phyloP scores from a whole-genome alignment of 305 asterid genomes.

The Solanum hybrid region DNA sequence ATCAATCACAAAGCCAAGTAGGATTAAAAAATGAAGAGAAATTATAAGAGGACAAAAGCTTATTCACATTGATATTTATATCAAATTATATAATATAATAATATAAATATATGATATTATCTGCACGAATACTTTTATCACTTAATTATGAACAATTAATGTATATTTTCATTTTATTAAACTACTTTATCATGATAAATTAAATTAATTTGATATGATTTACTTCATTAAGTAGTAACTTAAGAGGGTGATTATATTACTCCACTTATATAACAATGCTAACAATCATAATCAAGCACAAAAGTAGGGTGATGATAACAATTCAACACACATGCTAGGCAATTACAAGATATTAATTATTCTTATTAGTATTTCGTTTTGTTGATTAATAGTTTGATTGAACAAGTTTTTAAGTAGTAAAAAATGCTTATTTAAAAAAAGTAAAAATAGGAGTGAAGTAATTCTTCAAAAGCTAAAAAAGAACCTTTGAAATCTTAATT shows the following conservation, averaged over 20 bases:
- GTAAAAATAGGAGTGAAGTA: neutral
- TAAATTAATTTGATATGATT: neutral
- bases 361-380: neutral
- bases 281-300: neutral
- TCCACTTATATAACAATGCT: neutral
- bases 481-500: neutral
- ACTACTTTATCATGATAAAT: neutral
- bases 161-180: neutral
- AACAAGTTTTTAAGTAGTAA: neutral
- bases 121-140: neutral
- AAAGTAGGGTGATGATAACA: neutral
- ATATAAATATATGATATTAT: neutral
- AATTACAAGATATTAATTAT: neutral
- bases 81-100: neutral
- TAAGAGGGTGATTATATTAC: neutral
- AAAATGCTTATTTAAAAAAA: neutral
- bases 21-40: neutral
- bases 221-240: neutral
- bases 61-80: neutral
- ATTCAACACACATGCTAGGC: neutral
- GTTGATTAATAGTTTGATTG: neutral
- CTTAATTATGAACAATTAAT: neutral
- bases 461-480: neutral
- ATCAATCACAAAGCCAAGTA: neutral
- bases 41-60: neutral